Percentiles rank a stretch among this genome's conserved stretches.
phyloP scores from a whole-genome alignment of 2,329 filamentous ascomycete species.

The Hymenoscyphus fructigenus region DNA sequence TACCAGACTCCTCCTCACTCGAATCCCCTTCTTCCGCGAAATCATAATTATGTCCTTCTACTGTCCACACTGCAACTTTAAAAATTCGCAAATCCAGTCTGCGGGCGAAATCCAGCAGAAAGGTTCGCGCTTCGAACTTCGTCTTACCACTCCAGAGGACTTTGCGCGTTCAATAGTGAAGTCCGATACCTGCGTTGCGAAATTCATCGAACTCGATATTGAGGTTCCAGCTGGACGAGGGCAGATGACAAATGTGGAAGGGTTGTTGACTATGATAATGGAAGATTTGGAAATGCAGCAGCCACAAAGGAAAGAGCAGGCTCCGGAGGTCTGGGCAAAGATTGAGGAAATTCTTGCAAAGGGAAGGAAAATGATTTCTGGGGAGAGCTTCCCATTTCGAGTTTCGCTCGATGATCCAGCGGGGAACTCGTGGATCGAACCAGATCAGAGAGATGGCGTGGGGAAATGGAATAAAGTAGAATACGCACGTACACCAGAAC shows the following conservation, averaged over 20 bases:
- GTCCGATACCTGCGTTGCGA: slow-evolving; percentile 81
- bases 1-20: slow-evolving; percentile 83
- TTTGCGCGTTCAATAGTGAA: slow-evolving; percentile 88
- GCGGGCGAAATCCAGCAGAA: slow-evolving; percentile 90
- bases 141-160: slow-evolving; percentile 70
- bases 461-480: slow-evolving; percentile 88
- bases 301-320: slow-evolving; percentile 72
- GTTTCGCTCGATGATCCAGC: slow-evolving; percentile 86
- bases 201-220: slow-evolving; percentile 86
- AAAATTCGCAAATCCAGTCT: slow-evolving; percentile 91
- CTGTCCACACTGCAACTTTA: slow-evolving; percentile 84
- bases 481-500: slow-evolving; percentile 77
- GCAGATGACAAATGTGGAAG: slow-evolving; percentile 91
- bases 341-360: slow-evolving; percentile 74
- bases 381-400: slow-evolving; percentile 81
- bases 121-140: slow-evolving; percentile 80
- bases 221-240: slow-evolving; percentile 90
- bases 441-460: slow-evolving; percentile 73
- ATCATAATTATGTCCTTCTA: slow-evolving; percentile 96
- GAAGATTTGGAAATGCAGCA: slow-evolving; percentile 82
- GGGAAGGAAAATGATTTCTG: slow-evolving; percentile 73
- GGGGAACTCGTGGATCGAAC: slow-evolving; percentile 95
- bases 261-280: slow-evolving; percentile 74
- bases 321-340: slow-evolving; percentile 76
- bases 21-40: slow-evolving; percentile 96